These are phyloP conservation scores for Millerago galiae DNA, from an alignment of 805 yeast genomes.

Conservation along the genomic window DNA sequence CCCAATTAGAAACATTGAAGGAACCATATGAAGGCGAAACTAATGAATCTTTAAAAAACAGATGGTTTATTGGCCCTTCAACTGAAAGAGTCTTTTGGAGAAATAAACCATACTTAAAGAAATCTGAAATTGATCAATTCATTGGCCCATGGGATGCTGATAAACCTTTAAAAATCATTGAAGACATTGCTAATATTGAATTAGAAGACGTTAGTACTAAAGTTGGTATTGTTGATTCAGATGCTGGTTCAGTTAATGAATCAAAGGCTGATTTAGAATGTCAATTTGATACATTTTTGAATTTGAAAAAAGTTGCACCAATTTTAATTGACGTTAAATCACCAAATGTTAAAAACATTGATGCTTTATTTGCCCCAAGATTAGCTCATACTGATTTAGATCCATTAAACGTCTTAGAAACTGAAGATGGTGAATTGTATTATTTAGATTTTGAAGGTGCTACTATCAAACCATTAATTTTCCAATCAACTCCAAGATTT, in stretches of 20 bases:
- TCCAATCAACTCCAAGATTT: constrained; percentile 75
- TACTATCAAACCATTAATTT: constrained; percentile 72
- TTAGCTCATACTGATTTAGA: constrained; percentile 78
- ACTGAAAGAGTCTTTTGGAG: constrained; percentile 76
- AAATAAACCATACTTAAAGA: constrained; percentile 49
- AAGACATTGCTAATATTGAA: constrained; percentile 60
- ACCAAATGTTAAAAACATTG: constrained; percentile 52
- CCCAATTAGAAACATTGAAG: constrained; percentile 18
- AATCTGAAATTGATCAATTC: constrained; percentile 39
- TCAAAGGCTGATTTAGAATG: constrained; percentile 36
- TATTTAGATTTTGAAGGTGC: constrained; percentile 83
- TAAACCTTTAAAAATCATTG: constrained; percentile 56
- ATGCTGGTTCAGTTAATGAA: constrained; percentile 39
- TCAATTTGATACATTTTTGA: constrained; percentile 55
- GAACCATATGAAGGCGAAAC: constrained; percentile 58
- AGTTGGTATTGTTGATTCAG: constrained; percentile 47
- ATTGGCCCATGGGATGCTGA: constrained; percentile 75
- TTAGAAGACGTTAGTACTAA: constrained; percentile 52
- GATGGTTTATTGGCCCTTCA: constrained; percentile 92
- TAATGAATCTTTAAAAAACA: constrained; percentile 39
- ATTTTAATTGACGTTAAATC: constrained; percentile 46
- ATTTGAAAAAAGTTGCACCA: constrained; percentile 51
- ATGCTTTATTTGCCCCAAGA: constrained; percentile 64
- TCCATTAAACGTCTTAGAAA: constrained; percentile 72
- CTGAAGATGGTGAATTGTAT: constrained; percentile 36